Base-by-base conservation (phyloP, 108 stramenopile species). In the Asterionellopsis glacialis region DNA sequence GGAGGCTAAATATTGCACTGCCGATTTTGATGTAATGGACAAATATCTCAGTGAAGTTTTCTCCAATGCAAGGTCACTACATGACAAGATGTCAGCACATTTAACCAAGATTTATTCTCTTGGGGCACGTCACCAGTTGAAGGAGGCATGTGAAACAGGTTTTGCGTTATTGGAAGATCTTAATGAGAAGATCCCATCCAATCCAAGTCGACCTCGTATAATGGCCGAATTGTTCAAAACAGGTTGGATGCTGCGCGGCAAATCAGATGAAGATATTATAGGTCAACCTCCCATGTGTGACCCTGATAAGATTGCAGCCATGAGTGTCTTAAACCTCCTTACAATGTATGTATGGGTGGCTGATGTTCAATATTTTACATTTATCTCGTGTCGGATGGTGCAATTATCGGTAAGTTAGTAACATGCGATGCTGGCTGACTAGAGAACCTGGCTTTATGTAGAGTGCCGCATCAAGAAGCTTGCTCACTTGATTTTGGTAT, bases 251-350 rank as follows among this genome's bases (percentile, higher is more conserved):
- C 39, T 70, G 12, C 26, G 57, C 0, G 41, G 40, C 23, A 70
- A 58, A 28, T 49, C 69, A 1, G 53, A 44, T 51, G 56, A 57
- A 12, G 23, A 21, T 6, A 21, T 70, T n/a, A 9, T 70, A 18
- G 12, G 41, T 26, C 47, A 63, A 56, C 69, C 69, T 11, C n/a
- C 41, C 1, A 70, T 70, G 63, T 40, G 44, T 41, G 51, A 70
- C 27, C 57, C 45, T n/a, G 57, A 52, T 5, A 64, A 57, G 50
- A 28, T 64, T 40, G 60, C 69, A 1, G 69, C 69, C 22, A 59
- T 70, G 63, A 33, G 43, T 11, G 58, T 70, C 40, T 26, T 70
- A 41, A 70, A 70, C 16, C 40, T 70, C 18, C 43, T 70, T 15
- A 4, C 47, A 4, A 2, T 48, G 2, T 48, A 48, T 48, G 47